Evolutionary conservation across 768 basidiomycete species (phyloP), one percentile per base, ranked within the genome.

Genomic region (Lentinula boryana): DNA sequence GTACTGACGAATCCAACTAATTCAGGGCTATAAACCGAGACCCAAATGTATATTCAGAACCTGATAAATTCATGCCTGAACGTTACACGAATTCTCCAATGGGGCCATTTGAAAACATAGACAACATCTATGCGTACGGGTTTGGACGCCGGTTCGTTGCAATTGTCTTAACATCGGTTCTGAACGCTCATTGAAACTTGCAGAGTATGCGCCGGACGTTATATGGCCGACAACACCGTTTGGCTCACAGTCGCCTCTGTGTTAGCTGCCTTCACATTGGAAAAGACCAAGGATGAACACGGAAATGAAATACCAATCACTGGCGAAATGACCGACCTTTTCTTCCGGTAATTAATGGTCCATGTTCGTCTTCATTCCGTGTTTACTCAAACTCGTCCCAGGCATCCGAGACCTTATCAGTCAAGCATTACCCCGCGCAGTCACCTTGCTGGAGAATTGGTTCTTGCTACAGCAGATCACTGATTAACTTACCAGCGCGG

Each of bases 21-120:
- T 38, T 58, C 6, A 70, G 68, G 69, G 64, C 63, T 23, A 67
- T 69, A 18, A 64, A 68, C 16, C 68, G 65, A 7, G 68, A 70
- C 58, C 68, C 70, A 1, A 61, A 63, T 15, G 61, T 67, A n/a
- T 71, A 64, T 35, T 63, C 63, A 4, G 61, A 69, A 40, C 70
- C 68, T 7, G 57, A 71, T 16, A 61, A 49, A 8, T 71, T 71
- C 52, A 33, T 64, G 15, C 46, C 64, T 6, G 53, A 50, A 6
- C 63, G 70, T 15, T 69, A 64, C 66, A n/a, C 67, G 15, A 63
- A 36, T 7, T 46, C 43, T n/a, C 16, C 40, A 4, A 55, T 21
- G 31, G 33, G 33, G 16, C 35, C 60, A 23, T 53, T 62, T 13
- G 59, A 21, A 21, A 41, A 21, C 46, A 50, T 46, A 4, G 44